Conservation (phyloP, 2,329 filamentous ascomycete genomes). For the Didymella segeticola region DNA sequence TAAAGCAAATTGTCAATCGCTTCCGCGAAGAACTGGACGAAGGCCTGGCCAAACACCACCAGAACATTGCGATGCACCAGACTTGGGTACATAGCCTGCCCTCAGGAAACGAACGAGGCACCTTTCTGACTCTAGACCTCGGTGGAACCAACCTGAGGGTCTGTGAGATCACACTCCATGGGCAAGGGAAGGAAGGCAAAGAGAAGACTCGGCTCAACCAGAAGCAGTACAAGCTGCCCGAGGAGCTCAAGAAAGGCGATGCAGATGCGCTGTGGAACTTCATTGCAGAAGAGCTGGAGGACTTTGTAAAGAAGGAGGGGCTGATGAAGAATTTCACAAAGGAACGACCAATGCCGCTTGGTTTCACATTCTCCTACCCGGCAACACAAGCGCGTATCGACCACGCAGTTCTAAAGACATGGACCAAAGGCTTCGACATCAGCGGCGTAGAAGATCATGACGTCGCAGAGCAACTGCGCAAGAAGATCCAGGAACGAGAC, state of each 20-base stretch:
- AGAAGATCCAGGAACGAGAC: slow-evolving; percentile 73
- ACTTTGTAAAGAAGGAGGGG: slow-evolving; percentile 88
- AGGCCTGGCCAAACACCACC: slow-evolving; percentile 25
- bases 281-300: slow-evolving; percentile 88
- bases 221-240: slow-evolving; percentile 93
- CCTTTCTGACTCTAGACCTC: slow-evolving; percentile 90
- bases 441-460: slow-evolving; percentile 88
- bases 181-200: slow-evolving; percentile 87
- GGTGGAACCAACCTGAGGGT: slow-evolving; percentile 95
- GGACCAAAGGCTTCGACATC: slow-evolving; percentile 98
- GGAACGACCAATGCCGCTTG: slow-evolving; percentile 74
- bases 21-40: slow-evolving; percentile 37
- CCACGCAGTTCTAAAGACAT: slow-evolving; percentile 88
- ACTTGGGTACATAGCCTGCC: slow-evolving; percentile 95
- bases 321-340: slow-evolving; percentile 66
- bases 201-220: slow-evolving; percentile 71
- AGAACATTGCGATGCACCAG: slow-evolving; percentile 80
- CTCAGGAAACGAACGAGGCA: slow-evolving; percentile 84
- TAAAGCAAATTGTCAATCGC: slow-evolving; percentile 31
- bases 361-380: slow-evolving; percentile 96
- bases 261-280: slow-evolving; percentile 93
- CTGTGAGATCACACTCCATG: slow-evolving; percentile 87
- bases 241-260: slow-evolving; percentile 85
- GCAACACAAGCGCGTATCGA: slow-evolving; percentile 93
- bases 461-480: slow-evolving; percentile 86